These are phyloP conservation scores for Kwoniella shivajii DNA, from an alignment of 1,284 basidiomycete genomes.

Conservation along the genomic window DNA sequence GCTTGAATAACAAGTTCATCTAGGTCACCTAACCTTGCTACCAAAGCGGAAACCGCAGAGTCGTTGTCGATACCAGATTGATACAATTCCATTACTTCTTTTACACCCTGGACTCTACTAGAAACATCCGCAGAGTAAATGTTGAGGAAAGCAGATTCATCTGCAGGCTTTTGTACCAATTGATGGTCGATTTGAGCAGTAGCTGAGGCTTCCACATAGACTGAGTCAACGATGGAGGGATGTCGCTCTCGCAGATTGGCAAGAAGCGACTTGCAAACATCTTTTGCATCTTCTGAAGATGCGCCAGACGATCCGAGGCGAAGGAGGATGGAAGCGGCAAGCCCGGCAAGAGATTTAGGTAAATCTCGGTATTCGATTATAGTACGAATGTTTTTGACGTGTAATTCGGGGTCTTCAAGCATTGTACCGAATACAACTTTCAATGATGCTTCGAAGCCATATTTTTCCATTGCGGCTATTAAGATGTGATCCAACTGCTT, in stretches of 20 bases:
- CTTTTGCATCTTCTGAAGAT: constrained; percentile 20
- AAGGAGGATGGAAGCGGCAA: constrained; percentile 35
- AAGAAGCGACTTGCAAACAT: constrained; percentile 33
- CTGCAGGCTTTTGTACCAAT: constrained; percentile 18
- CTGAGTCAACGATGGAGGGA: constrained; percentile 40
- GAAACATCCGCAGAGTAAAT: constrained; percentile 52
- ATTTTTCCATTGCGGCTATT: constrained; percentile 45
- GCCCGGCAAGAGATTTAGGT: constrained; percentile 28
- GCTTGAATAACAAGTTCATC: constrained; percentile 64
- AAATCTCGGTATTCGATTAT: constrained; percentile 36
- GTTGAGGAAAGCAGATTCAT: constrained; percentile 45
- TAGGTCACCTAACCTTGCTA: constrained; percentile 68
- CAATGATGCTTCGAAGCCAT: constrained; percentile 43
- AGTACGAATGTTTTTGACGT: constrained; percentile 20
- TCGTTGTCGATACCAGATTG: constrained; percentile 33
- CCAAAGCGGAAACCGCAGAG: constrained; percentile 37
- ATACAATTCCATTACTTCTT: constrained; percentile 39
- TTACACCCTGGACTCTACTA: constrained; percentile 50
- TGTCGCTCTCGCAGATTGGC: constrained; percentile 46
- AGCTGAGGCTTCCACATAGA: constrained; percentile 27
- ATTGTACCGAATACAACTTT: constrained; percentile 28
- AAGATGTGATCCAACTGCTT: constrained; percentile 41
- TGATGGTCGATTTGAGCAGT: constrained; percentile 15
- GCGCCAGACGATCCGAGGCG: constrained; percentile 17
- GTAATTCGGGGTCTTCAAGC: constrained; percentile 22